phyloP scores from a whole-genome alignment of 1,139 yeast species.

The Yamadazyma blattariae region DNA sequence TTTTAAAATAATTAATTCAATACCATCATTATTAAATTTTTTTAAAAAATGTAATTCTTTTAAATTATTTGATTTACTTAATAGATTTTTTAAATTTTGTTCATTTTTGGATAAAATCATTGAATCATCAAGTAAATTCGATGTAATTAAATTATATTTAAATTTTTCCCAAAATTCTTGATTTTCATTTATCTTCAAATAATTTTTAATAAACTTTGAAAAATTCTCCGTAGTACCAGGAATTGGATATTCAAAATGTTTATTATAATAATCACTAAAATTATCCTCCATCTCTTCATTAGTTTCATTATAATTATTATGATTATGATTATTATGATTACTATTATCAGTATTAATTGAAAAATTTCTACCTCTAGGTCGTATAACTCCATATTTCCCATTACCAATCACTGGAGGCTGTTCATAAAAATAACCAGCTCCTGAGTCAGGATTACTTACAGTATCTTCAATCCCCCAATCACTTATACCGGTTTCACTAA shows the following conservation, averaged over 20 bases:
- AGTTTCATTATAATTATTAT: not conserved
- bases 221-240: conserved; percentile 23
- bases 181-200: conserved; percentile 20
- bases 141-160: conserved; percentile 39
- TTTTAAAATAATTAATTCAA: conserved; percentile 15
- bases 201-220: conserved; percentile 25
- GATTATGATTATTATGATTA: not conserved
- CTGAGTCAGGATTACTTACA: conserved; percentile 7
- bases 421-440: conserved; percentile 1
- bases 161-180: conserved; percentile 39
- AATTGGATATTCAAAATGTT: conserved; percentile 1
- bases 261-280: conserved; percentile 6
- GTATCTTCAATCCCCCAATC: conserved; percentile 45
- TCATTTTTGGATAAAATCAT: conserved; percentile 46
- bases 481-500: conserved; percentile 18
- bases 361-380: too few species aligned
- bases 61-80: conserved; percentile 7
- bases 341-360: not conserved
- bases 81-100: conserved; percentile 14
- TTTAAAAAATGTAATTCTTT: conserved; percentile 7
- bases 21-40: conserved; percentile 18
- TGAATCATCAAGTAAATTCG: conserved; percentile 42
- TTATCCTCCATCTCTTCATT: not conserved
- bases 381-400: too few species aligned
- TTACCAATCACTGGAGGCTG: conserved; percentile 15